These are phyloP conservation scores for Sporothrix globosa DNA, from an alignment of 2,329 filamentous ascomycete genomes.

Conservation along the genomic window DNA sequence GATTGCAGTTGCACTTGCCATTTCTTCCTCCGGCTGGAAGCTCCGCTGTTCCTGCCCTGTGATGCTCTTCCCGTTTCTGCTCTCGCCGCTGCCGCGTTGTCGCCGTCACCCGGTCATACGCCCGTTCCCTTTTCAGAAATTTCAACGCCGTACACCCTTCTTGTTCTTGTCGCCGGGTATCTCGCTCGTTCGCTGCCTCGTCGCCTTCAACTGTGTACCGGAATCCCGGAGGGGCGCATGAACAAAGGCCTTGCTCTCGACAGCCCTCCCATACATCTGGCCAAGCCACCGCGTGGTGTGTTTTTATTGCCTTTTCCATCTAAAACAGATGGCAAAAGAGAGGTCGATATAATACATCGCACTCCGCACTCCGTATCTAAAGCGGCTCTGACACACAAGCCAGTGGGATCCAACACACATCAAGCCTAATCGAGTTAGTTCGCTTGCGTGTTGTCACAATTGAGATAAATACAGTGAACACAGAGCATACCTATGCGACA, in stretches of 20 bases:
- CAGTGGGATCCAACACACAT: background rate
- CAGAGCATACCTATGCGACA: no score
- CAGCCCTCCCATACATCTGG: background rate
- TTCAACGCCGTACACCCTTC: background rate
- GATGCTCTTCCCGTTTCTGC: background rate
- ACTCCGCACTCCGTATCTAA: background rate
- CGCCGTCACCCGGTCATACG: background rate
- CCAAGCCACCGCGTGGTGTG: background rate
- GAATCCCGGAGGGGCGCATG: conserved; percentile 10
- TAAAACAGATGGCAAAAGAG: background rate
- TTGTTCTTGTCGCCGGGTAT: no score
- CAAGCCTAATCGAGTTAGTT: background rate
- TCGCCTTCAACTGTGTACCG: background rate
- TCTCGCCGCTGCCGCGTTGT: no score
- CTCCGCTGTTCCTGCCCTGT: background rate
- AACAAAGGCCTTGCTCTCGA: background rate
- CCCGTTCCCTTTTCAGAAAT: background rate
- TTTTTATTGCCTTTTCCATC: background rate
- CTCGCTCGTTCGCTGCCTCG: no score
- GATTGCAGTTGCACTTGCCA: conserved; percentile 1
- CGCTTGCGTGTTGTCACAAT: background rate
- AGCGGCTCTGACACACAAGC: background rate
- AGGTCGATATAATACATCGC: no score
- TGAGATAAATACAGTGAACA: background rate
- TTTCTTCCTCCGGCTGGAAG: no score